Evolutionary conservation across 306 rosid genomes (phyloP), one percentile per base, ranked within the genome.

Genomic region (Cicer yamashitae): DNA sequence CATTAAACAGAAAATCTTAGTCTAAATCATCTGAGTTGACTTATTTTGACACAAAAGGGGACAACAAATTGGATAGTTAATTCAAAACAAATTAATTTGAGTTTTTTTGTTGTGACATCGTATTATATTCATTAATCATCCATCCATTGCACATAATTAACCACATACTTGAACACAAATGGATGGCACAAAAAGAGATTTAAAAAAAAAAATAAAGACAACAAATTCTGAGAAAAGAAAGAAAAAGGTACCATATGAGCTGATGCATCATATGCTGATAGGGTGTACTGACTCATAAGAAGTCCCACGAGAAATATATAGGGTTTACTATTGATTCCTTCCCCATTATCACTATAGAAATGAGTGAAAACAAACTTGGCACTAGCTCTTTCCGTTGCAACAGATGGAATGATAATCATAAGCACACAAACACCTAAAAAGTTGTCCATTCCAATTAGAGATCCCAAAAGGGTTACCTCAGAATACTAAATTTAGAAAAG

Each of bases 301-400:
- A 91, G 94, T 73, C 97, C 98, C 87, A 91, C 57, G 73, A 94
- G 82, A 85, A 94, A 94, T 74, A 90, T 94, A 88, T 94, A 91
- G 10, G 82, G 75, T 75, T 66, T 88, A 87, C 79, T 88, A 78
- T 17, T 68, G 65, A 94, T 85, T 83, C 97, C 99, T 2, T 82
- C 85, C 52, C 87, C 96, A 75, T 90, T 92, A 76, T 94, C 91
- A n/a, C 93, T 60, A 80, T 91, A 92, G 86, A 92, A 94, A 87
- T 89, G 81, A 80, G 96, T 92, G 90, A 94, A 94, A 71, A 92
- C 99, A 84, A 91, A 92, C 74, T 86, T 74, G 53, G 88, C 85
- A 51, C 96, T 89, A 14, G 99, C 97, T 75, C 87, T 89, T 85
- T 94, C 96, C 67, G 87, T 85, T 57, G 96, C 88, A 45, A 90